Base-by-base conservation (phyloP, 2,329 filamentous ascomycete species). In the Thyridium curvatum region DNA sequence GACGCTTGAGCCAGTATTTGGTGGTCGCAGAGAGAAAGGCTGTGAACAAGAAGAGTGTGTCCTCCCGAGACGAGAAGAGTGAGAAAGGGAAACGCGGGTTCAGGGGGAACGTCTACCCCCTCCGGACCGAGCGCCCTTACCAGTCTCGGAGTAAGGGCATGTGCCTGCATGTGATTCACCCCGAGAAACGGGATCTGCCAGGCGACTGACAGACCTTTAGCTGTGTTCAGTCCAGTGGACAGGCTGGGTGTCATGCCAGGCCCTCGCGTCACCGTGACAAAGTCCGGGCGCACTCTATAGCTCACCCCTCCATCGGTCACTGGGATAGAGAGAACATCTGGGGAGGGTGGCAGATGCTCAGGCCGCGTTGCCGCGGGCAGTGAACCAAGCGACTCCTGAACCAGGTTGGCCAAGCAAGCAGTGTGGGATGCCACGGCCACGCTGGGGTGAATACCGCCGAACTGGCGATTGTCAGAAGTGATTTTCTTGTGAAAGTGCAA, bases 111-210 rank as follows among this genome's bases (percentile, higher is more conserved):
- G 1, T 46, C 49, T 15, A 44, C 48, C 37, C 44, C 38, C 12
- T 45, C 46, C 15, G 43, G 47, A 38, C 47, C 39, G 43, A 91
- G 61, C 5, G 85, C 84, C 26, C 69, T 64, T 4, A 83, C 81
- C 32, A 98, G 74, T 9, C 88, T 74, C 13, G 91, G 86, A 14
- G 93, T 97, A 45, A 98, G 66, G 14, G 93, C 84, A 61, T 98
- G 93, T 10, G 90, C 93, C 59, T 96, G 90, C 93, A 98, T 97
- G 61, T 98, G 93, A 59, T 98, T 86, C 1, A 96, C 86, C 1
- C 81, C 93, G 1, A 97, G 60, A 26, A 97, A 66, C 3, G 91
- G 90, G 30, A 89, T 74, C 46, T 80, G 74, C 86, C 86, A 94
- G 30, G 87, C 89, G 15, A 86, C 70, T 0, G 90, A 80, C 15